These are phyloP conservation scores for Volvox africanus DNA, from an alignment of 139 green algal species.

Conservation along the genomic window DNA sequence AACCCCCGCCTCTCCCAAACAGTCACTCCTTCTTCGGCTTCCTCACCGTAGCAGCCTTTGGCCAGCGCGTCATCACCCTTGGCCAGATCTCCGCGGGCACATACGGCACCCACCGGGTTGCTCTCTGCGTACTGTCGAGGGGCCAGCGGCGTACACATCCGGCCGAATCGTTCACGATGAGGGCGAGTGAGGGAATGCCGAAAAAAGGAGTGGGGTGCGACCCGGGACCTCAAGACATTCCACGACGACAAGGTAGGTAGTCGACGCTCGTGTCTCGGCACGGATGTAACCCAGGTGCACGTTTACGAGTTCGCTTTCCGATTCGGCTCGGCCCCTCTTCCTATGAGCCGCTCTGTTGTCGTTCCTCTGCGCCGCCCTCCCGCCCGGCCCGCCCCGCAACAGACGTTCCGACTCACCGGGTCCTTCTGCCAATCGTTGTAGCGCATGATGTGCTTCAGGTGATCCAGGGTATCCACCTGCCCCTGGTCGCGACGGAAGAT, in stretches of 20 bases:
- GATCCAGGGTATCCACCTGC: conserved; percentile 55
- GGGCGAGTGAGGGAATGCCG: too few species aligned
- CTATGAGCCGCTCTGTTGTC: neutral
- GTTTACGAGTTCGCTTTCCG: too few species aligned
- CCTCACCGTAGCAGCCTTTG: conserved; percentile 74
- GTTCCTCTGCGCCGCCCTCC: neutral
- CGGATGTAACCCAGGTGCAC: too few species aligned
- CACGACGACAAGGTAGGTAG: too few species aligned
- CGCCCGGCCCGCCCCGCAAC: neutral
- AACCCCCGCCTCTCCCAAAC: too few species aligned
- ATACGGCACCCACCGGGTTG: conserved; percentile 66
- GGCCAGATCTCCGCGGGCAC: conserved; percentile 73
- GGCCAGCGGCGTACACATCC: too few species aligned
- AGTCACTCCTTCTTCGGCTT: neutral
- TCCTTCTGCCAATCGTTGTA: conserved; percentile 77
- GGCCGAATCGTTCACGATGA: too few species aligned
- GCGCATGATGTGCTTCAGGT: conserved; percentile 78
- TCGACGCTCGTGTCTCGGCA: too few species aligned
- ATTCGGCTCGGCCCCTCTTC: too few species aligned
- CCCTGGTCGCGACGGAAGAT: conserved; percentile 83
- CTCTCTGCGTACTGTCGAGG: conserved; percentile 17
- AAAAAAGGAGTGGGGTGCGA: too few species aligned
- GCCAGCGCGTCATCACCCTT: conserved; percentile 41
- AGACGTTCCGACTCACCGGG: conserved; percentile 12
- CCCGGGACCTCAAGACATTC: too few species aligned